phyloP scores from a whole-genome alignment of 139 green algal species.

The Edaphochlamys debaryana region DNA sequence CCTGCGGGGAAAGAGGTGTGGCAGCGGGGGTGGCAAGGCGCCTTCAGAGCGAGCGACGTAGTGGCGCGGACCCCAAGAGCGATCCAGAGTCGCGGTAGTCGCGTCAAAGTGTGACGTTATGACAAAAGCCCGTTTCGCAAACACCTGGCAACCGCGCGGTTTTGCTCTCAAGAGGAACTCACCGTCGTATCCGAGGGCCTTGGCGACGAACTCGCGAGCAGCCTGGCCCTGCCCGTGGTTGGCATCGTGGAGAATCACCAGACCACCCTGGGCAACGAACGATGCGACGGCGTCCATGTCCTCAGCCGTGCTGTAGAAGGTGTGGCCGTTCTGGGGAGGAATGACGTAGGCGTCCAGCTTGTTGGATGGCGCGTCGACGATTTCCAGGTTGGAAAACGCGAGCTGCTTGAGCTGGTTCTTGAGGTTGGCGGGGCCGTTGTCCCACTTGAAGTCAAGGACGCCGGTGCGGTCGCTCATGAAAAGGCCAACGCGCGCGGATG shows the following conservation, averaged over 20 bases:
- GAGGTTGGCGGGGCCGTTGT: not conserved
- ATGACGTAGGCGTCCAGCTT: slow-evolving; percentile 45
- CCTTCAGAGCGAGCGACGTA: too few species aligned
- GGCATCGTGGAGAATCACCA: not conserved
- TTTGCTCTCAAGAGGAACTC: not conserved
- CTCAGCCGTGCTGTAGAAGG: not conserved
- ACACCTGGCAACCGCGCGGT: too few species aligned
- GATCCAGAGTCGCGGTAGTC: too few species aligned
- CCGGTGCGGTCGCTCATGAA: slow-evolving; percentile 17
- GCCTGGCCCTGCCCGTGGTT: not conserved
- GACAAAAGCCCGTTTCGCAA: too few species aligned
- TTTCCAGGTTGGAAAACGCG: not conserved
- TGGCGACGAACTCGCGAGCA: not conserved
- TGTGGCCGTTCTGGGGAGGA: slow-evolving; percentile 1
- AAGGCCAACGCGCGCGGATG: not conserved
- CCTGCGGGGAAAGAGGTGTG: not conserved
- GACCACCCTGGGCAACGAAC: not conserved
- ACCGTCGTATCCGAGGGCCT: slow-evolving; percentile 3
- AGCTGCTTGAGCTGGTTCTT: not conserved
- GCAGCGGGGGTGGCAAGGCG: not conserved
- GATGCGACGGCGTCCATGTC: slow-evolving; percentile 6
- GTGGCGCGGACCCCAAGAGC: too few species aligned
- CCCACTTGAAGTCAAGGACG: slow-evolving; percentile 28
- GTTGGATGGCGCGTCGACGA: too few species aligned
- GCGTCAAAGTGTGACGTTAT: too few species aligned